Conservation (phyloP, 2,329 filamentous ascomycete genomes). For the Massarina eburnea region DNA sequence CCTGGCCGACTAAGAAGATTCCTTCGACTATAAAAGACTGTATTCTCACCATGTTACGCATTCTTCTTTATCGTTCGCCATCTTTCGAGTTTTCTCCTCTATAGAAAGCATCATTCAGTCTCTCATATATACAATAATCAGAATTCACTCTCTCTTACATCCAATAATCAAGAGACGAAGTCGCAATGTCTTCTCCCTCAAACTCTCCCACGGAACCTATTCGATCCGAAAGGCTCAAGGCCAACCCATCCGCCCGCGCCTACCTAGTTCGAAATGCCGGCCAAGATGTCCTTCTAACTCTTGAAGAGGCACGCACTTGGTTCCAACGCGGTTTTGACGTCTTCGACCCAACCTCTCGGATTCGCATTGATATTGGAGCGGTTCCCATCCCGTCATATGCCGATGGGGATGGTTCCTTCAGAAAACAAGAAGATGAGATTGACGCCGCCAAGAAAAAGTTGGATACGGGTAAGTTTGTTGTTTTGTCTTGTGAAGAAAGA, state of each 20-base stretch:
- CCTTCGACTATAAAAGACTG: background rate
- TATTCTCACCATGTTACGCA: too few species aligned
- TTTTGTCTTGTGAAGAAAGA: background rate
- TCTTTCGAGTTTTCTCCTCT: too few species aligned
- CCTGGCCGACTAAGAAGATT: background rate
- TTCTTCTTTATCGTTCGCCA: too few species aligned
- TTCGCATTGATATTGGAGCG: constrained; percentile 2
- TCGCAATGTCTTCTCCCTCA: constrained; percentile 4
- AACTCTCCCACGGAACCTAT: constrained; percentile 1
- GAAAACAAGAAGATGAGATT: constrained; percentile 2
- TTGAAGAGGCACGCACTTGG: constrained; percentile 4
- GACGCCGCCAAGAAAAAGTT: background rate
- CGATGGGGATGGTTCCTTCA: constrained; percentile 2
- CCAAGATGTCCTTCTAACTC: constrained; percentile 5
- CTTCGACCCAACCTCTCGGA: background rate
- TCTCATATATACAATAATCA: background rate
- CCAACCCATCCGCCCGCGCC: constrained; percentile 1
- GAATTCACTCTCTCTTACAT: background rate
- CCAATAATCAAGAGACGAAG: background rate
- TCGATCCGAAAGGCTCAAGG: constrained; percentile 1
- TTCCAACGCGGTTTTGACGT: constrained; percentile 5
- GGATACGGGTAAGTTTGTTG: background rate
- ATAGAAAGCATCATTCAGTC: background rate
- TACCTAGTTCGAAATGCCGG: constrained; percentile 4
- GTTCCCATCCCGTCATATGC: background rate